Conservation (phyloP, 1,139 yeast genomes). For the Hyphopichia khmerensis region DNA sequence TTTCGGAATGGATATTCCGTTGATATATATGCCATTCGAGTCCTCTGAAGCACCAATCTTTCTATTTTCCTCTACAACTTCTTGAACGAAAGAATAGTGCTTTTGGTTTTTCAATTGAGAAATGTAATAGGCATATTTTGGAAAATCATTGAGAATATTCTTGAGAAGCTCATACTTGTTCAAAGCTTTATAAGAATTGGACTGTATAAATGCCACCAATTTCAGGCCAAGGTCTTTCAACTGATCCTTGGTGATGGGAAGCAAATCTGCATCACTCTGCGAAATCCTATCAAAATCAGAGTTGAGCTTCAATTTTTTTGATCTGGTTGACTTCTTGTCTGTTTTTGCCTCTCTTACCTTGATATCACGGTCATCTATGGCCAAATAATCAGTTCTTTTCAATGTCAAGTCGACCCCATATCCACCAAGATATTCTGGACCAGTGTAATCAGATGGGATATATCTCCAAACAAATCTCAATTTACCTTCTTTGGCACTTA, state of each 20-base stretch:
- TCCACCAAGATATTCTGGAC: slow-evolving; percentile 50
- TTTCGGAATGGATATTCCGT: slow-evolving; percentile 55
- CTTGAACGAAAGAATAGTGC: slow-evolving; percentile 15
- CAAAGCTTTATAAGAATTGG: slow-evolving; percentile 21
- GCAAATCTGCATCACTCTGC: slow-evolving; percentile 15
- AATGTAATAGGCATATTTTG: slow-evolving; percentile 42
- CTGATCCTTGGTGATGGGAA: slow-evolving; percentile 24
- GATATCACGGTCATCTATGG: slow-evolving; percentile 56
- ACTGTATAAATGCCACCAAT: slow-evolving; percentile 43
- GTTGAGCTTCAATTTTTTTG: background rate
- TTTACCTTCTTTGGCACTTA: slow-evolving; percentile 64
- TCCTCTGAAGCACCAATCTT: slow-evolving; percentile 34
- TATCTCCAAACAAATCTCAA: slow-evolving; percentile 77
- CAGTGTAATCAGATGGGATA: slow-evolving; percentile 28
- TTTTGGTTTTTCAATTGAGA: slow-evolving; percentile 13
- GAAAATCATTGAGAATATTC: slow-evolving; percentile 47
- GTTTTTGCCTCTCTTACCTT: slow-evolving; percentile 7
- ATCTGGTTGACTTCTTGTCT: slow-evolving; percentile 9
- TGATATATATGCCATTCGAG: slow-evolving; percentile 56
- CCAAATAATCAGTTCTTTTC: slow-evolving; percentile 64
- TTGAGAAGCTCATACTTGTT: slow-evolving; percentile 33
- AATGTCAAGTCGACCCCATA: slow-evolving; percentile 65
- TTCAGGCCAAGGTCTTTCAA: slow-evolving; percentile 44
- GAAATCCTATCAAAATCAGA: background rate
- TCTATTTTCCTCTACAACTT: slow-evolving; percentile 26